A percentile compares a stretch with the other conserved stretches of the same genome.
Evolutionary conservation across 768 basidiomycete species (phyloP).

Genomic region (Saitozyma podzolica): DNA sequence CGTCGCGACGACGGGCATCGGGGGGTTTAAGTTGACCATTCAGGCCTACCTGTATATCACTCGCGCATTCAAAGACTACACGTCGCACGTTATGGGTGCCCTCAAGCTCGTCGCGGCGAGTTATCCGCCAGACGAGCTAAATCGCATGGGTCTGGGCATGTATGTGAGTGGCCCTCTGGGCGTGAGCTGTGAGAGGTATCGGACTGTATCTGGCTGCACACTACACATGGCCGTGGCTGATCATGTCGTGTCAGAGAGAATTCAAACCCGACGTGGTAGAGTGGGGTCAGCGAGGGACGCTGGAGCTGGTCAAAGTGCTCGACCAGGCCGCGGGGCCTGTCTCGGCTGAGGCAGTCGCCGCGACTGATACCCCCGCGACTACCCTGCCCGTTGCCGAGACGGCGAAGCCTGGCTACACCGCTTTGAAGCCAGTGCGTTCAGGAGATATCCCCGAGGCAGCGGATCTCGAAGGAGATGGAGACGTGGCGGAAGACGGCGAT

Average conservation of each 20-base stretch:
- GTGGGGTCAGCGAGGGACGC: conserved; percentile 81
- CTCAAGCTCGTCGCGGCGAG: conserved; percentile 53
- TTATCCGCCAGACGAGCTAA: conserved; percentile 52
- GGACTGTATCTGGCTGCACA: too few relatives aligned
- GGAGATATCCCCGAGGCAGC: not conserved
- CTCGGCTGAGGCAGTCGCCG: not conserved
- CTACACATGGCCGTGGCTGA: too few relatives aligned
- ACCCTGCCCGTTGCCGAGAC: too few relatives aligned
- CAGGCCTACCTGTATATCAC: conserved; percentile 81
- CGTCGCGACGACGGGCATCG: not conserved
- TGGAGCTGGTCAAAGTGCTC: conserved; percentile 70
- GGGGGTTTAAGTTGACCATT: not conserved
- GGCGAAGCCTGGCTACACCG: too few relatives aligned
- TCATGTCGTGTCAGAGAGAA: conserved; percentile 54
- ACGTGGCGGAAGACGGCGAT: too few relatives aligned
- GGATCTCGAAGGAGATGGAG: too few relatives aligned
- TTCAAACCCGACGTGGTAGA: conserved; percentile 78
- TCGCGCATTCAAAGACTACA: conserved; percentile 74
- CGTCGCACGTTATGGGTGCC: conserved; percentile 70
- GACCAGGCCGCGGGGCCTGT: conserved; percentile 39
- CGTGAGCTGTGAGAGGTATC: not conserved
- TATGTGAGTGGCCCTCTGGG: conserved; percentile 59
- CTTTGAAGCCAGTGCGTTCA: not conserved
- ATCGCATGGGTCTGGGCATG: conserved; percentile 67
- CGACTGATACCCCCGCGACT: too few relatives aligned